These are phyloP conservation scores for Bifiguratus adelaidae DNA, from an alignment of 192 early-diverging fungal species.

Conservation along the genomic window DNA sequence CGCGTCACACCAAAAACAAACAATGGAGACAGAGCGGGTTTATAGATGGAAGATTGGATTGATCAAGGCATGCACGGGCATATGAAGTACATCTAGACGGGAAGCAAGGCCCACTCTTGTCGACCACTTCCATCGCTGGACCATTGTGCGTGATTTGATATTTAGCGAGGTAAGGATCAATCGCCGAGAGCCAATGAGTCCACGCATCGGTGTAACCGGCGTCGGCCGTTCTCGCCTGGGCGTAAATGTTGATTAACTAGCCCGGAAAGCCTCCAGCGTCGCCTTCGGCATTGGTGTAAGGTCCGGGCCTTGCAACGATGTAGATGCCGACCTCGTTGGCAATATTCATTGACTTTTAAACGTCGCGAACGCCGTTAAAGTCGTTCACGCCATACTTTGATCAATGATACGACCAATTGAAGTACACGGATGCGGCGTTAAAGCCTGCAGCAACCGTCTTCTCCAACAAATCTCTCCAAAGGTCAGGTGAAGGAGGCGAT, in stretches of 20 bases:
- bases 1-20: too few relatives aligned
- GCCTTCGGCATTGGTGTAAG: too few relatives aligned
- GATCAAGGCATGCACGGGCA: too few relatives aligned
- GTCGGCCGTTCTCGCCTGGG: neutral
- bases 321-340: slow-evolving; percentile 9
- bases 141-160: slow-evolving; percentile 1
- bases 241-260: slow-evolving; percentile 1
- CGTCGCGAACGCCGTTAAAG: slow-evolving; percentile 10
- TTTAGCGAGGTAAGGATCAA: neutral
- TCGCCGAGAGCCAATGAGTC: slow-evolving; percentile 4
- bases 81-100: too few relatives aligned
- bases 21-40: too few relatives aligned
- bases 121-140: too few relatives aligned
- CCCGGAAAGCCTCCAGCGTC: slow-evolving; percentile 6
- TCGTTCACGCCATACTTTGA: slow-evolving; percentile 10
- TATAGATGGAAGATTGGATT: too few relatives aligned
- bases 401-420: slow-evolving; percentile 14
- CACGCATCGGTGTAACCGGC: slow-evolving; percentile 1
- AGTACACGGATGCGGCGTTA: slow-evolving; percentile 12
- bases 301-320: slow-evolving; percentile 9
- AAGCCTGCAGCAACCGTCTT: slow-evolving; percentile 6
- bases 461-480: slow-evolving; percentile 9
- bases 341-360: slow-evolving; percentile 2
- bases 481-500: slow-evolving; percentile 14
- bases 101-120: too few relatives aligned